Percentiles rank a stretch among this genome's conserved stretches.
These are phyloP conservation scores for Rhizoctonia solani DNA, from an alignment of 1,284 basidiomycete species.

Conservation along the genomic window DNA sequence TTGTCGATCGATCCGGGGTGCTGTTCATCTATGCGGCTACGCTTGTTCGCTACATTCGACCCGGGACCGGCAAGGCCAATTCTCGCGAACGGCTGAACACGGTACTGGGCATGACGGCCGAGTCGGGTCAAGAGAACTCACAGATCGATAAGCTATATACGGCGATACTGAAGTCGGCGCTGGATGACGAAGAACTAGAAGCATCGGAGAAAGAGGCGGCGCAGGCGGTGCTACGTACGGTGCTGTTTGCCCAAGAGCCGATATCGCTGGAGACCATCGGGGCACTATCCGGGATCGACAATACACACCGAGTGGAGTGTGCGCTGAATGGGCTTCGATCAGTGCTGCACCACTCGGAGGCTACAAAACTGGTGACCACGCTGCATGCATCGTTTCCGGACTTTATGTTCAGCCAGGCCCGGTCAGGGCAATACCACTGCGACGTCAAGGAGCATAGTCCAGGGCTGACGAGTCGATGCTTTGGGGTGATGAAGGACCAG, in stretches of 20 bases:
- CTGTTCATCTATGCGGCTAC: constrained; percentile 8
- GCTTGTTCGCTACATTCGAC: background rate
- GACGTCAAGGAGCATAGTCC: background rate
- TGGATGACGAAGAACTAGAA: background rate
- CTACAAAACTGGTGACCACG: background rate
- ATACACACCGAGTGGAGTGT: background rate
- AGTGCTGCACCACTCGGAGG: background rate
- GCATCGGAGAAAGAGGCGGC: background rate
- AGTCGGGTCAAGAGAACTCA: background rate
- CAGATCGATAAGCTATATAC: background rate
- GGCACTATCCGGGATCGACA: background rate
- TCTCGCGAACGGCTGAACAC: background rate
- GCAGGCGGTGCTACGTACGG: background rate
- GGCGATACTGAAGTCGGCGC: background rate
- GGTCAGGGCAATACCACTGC: background rate
- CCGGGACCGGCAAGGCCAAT: background rate
- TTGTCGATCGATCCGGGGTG: background rate
- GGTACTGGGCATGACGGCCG: background rate
- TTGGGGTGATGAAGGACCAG: background rate
- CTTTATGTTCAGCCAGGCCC: background rate
- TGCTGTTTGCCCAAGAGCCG: constrained; percentile 11
- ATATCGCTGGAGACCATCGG: background rate
- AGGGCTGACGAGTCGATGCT: background rate
- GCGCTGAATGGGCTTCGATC: background rate
- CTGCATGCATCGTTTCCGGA: constrained; percentile 3